phyloP scores from a whole-genome alignment of 768 basidiomycete species.

The Clathrus columnatus region DNA sequence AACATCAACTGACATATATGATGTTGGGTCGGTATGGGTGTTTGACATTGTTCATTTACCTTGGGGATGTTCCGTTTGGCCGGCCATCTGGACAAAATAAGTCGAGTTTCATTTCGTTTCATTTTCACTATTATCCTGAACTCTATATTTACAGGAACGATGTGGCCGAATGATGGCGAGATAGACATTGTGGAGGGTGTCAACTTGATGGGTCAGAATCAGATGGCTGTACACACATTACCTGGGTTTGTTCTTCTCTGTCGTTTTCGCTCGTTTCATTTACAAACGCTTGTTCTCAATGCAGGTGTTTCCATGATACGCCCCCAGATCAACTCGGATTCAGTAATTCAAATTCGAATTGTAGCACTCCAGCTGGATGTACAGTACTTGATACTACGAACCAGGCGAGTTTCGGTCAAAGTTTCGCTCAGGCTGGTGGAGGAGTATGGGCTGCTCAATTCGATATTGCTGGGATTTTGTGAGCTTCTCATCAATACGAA shows the following conservation, averaged over 20 bases:
- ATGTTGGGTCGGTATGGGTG: slow-evolving; percentile 36
- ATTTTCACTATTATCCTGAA: background rate
- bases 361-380: slow-evolving; percentile 34
- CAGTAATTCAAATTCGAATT: slow-evolving; percentile 17
- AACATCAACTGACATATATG: slow-evolving; percentile 32
- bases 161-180: slow-evolving; percentile 42
- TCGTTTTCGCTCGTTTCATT: background rate
- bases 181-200: slow-evolving; percentile 57
- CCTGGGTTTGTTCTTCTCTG: slow-evolving; percentile 18
- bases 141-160: slow-evolving; percentile 20
- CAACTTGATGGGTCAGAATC: slow-evolving; percentile 42
- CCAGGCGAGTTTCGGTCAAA: slow-evolving; percentile 33
- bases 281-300: background rate
- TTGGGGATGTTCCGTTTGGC: slow-evolving; percentile 52
- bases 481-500: slow-evolving; percentile 17
- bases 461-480: slow-evolving; percentile 46
- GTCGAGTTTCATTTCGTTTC: background rate
- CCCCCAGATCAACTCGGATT: slow-evolving; percentile 3
- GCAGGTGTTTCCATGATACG: background rate
- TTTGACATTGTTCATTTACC: slow-evolving; percentile 41
- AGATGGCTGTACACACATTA: slow-evolving; percentile 48
- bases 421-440: slow-evolving; percentile 46
- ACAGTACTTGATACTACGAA: slow-evolving; percentile 33
- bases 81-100: slow-evolving; percentile 34
- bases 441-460: slow-evolving; percentile 66